Base-by-base conservation (phyloP, 2,329 filamentous ascomycete genomes). In the Ophiocordyceps australis region DNA sequence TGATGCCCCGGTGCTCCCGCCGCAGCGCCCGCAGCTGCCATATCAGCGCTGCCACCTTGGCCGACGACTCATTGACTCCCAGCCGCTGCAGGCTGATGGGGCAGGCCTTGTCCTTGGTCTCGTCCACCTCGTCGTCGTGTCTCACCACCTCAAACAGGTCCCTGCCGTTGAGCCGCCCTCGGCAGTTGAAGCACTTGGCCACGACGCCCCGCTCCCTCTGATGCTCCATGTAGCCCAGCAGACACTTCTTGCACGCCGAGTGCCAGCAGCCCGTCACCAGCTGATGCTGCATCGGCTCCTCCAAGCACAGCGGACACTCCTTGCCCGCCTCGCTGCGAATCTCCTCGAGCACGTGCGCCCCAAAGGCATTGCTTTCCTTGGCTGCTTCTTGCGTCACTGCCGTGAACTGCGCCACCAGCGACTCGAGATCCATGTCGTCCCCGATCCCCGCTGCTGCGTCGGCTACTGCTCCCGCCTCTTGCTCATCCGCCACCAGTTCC, bases 191-290 rank as follows among this genome's bases (percentile, higher is more conserved):
- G 50, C 89, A 98, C 8, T 75, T 69, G 2, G 89, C 77, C 0
- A 76, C 49, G 25, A 80, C 66, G 22, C 74, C 72, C 30, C 76
- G 81, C 36, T 81, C 74, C 5, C 64, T 75, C 46, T 93, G 78
- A 41, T 93, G 83, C 34, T 78, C 72, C 41, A 98, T 91, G 38
- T 82, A 93, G 38, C 82, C 74, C 3, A 91, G 56, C n/a, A 95
- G 55, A 40, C 89, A 98, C 33, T 80, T 76, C 50, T 89, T 93
- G 56, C 89, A 98, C 1, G 89, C 85, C 18, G 81, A 92, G 49
- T 98, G 89, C 83, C 89, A 98, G 51, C 89, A 98, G 1, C 82
- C 81, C 1, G 89, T 95, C 2, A 98, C 89, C 1, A 79, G 77
- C 43, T 92, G 86, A 28, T 94, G 78, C 21, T 81, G 68, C 83